phyloP scores from a whole-genome alignment of 306 rosid species.

The Cucumis hystrix region DNA sequence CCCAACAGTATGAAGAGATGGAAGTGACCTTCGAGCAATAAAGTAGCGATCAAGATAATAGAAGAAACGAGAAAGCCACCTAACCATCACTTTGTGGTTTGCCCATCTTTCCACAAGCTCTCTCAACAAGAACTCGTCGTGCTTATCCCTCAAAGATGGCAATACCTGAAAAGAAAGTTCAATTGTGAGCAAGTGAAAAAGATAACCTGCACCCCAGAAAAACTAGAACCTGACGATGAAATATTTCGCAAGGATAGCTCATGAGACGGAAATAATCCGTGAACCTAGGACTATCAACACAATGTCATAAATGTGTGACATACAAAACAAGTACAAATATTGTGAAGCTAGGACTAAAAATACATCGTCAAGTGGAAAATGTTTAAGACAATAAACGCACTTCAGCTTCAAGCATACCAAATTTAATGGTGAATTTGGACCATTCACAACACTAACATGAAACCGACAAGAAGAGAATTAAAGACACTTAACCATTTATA shows the following conservation, averaged over 20 bases:
- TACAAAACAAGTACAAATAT: background rate
- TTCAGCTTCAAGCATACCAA: background rate
- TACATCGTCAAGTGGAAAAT: background rate
- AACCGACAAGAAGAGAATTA: background rate
- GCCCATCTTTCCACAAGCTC: constrained; percentile 76
- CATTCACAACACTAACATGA: background rate
- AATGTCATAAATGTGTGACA: too few relatives aligned
- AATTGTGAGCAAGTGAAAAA: background rate
- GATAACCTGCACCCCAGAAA: background rate
- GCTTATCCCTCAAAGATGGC: constrained; percentile 60
- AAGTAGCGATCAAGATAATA: constrained; percentile 41
- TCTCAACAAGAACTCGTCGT: constrained; percentile 50
- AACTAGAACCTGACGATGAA: background rate
- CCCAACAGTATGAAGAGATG: constrained; percentile 49
- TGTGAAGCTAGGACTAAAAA: background rate
- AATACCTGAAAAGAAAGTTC: constrained; percentile 33
- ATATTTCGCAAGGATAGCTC: background rate
- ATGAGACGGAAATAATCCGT: background rate
- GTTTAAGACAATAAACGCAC: background rate
- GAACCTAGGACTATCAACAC: background rate
- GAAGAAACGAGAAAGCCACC: constrained; percentile 57
- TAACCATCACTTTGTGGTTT: constrained; percentile 59
- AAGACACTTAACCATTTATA: background rate
- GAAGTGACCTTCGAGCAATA: constrained; percentile 36
- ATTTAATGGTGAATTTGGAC: background rate